These are phyloP conservation scores for Durusdinium trenchii DNA, from an alignment of 73 alveolate genomes.

Conservation along the genomic window DNA sequence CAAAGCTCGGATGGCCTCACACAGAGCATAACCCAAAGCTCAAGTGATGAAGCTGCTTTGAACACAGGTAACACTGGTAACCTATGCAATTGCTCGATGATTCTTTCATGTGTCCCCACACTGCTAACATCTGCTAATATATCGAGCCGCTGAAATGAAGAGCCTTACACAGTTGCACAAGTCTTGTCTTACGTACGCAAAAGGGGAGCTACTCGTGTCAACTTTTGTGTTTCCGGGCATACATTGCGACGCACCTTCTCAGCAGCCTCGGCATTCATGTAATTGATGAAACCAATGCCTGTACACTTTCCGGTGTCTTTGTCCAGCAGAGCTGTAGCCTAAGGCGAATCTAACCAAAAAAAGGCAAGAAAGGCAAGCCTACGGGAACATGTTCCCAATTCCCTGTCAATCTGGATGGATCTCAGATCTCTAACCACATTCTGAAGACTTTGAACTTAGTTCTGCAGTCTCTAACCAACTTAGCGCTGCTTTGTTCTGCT, in stretches of 20 bases:
- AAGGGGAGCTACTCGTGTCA: not conserved
- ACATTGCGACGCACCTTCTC: conserved; percentile 17
- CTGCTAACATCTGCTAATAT: too few relatives aligned
- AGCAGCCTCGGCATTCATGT: conserved; percentile 70
- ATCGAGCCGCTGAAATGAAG: not conserved
- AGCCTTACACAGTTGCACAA: not conserved
- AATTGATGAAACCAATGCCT: conserved; percentile 88
- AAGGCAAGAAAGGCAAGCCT: not conserved
- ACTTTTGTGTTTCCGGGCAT: not conserved
- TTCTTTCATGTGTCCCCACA: too few relatives aligned
- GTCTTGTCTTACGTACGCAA: not conserved
- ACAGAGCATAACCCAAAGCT: not conserved
- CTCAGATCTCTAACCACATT: too few relatives aligned
- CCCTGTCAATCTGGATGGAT: not conserved
- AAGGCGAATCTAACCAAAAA: not conserved
- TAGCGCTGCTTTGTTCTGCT: too few relatives aligned
- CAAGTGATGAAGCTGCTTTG: not conserved
- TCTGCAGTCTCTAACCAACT: too few relatives aligned
- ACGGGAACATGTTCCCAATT: not conserved
- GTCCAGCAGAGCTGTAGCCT: conserved; percentile 74
- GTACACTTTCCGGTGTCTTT: conserved; percentile 70
- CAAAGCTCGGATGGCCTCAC: conserved; percentile 58
- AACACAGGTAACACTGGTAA: too few relatives aligned
- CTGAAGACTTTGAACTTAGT: too few relatives aligned
- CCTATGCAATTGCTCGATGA: too few relatives aligned